Percentiles rank a stretch among this genome's conserved stretches.
Evolutionary conservation across 805 yeast species (phyloP).

Genomic region (Metschnikowia cerradonensis): DNA sequence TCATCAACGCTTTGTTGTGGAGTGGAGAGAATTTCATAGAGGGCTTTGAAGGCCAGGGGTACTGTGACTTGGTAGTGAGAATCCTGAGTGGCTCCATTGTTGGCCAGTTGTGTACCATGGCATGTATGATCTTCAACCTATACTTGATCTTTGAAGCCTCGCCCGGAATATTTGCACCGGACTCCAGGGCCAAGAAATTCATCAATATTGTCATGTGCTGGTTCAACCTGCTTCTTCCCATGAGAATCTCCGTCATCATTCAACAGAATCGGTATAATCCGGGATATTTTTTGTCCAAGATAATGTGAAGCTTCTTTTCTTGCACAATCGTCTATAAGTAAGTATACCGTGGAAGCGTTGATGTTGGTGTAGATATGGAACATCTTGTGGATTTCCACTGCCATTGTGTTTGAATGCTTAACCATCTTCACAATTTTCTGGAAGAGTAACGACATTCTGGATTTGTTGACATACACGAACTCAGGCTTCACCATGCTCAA

Average conservation of each 20-base stretch:
- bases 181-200: constrained; percentile 33
- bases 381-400: constrained; percentile 58
- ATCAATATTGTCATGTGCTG: constrained; percentile 60
- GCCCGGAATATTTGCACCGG: constrained; percentile 39
- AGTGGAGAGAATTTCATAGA: constrained; percentile 43
- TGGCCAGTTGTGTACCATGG: constrained; percentile 69
- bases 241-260: constrained; percentile 57
- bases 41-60: constrained; percentile 69
- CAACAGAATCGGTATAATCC: constrained; percentile 56
- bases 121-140: constrained; percentile 66
- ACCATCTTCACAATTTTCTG: constrained; percentile 53
- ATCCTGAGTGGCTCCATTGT: constrained; percentile 60
- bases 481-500: constrained; percentile 65
- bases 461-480: constrained; percentile 68
- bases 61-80: constrained; percentile 80
- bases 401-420: constrained; percentile 50
- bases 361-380: constrained; percentile 53
- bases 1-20: constrained; percentile 74
- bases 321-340: constrained; percentile 37
- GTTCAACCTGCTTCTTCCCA: constrained; percentile 57
- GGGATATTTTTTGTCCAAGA: constrained; percentile 28
- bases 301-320: too few relatives aligned
- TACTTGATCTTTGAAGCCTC: constrained; percentile 54
- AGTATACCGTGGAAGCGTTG: constrained; percentile 8
- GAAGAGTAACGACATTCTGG: constrained; percentile 65